Evolutionary conservation across 331 rosid genomes (phyloP).

Genomic region (Ulmus americana): DNA sequence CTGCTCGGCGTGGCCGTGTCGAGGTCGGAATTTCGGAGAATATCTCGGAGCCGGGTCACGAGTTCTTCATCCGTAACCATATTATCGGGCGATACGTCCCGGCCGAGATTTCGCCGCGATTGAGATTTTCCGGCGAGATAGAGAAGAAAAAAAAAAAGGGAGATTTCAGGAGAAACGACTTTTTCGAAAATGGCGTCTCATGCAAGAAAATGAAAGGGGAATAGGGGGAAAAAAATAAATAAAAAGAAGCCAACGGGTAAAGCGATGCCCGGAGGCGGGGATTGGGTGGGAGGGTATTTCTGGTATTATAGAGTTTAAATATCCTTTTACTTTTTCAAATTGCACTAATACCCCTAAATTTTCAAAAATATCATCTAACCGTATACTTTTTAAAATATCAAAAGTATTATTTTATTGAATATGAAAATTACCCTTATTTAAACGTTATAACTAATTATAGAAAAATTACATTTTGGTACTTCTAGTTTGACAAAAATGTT

Average conservation of each 20-base stretch:
- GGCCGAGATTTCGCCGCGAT: not conserved
- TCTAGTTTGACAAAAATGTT: no score
- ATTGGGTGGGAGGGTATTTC: conserved; percentile 24
- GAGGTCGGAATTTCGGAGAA: conserved; percentile 31
- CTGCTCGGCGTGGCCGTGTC: conserved; percentile 35
- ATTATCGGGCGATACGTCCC: not conserved
- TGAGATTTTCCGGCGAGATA: conserved; percentile 2
- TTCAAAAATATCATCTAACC: no score
- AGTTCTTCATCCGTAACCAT: conserved; percentile 33
- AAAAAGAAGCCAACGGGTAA: not conserved
- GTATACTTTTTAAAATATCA: no score
- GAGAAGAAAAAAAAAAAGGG: not conserved
- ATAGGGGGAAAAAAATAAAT: not conserved
- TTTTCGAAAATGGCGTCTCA: conserved; percentile 20
- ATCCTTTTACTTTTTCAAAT: no score
- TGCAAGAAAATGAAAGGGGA: conserved; percentile 21
- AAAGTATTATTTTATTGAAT: no score
- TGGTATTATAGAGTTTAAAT: not conserved
- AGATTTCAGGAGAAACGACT: not conserved
- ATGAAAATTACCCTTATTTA: no score
- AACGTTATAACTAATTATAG: no score
- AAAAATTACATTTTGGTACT: no score
- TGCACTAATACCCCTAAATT: no score
- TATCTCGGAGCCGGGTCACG: conserved; percentile 30
- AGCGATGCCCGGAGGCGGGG: conserved; percentile 4